phyloP scores from a whole-genome alignment of 768 basidiomycete genomes.

The Leccinum boreale region DNA sequence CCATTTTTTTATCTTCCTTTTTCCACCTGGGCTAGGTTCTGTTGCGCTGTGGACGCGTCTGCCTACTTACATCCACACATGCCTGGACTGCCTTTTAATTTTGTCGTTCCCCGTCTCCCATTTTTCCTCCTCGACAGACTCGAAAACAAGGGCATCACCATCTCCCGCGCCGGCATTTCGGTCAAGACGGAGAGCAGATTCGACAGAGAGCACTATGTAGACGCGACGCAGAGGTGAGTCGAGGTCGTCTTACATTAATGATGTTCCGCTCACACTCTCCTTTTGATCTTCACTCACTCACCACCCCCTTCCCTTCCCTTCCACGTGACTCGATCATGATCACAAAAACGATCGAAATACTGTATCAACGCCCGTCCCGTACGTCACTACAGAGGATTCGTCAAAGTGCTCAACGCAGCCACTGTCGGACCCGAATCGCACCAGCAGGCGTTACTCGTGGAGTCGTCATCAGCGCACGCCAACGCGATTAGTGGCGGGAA shows the following conservation, averaged over 20 bases:
- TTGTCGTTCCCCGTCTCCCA: background rate
- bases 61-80: background rate
- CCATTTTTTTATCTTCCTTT: background rate
- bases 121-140: constrained; percentile 25
- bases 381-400: constrained; percentile 38
- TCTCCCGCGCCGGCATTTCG: constrained; percentile 60
- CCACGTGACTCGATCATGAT: background rate
- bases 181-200: constrained; percentile 61
- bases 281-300: background rate
- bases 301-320: background rate
- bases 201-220: constrained; percentile 62
- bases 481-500: background rate
- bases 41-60: background rate
- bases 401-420: constrained; percentile 49
- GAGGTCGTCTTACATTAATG: background rate
- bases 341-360: background rate
- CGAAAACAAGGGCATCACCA: constrained; percentile 51
- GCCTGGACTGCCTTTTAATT: background rate
- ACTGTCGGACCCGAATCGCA: constrained; percentile 30
- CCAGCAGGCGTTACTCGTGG: constrained; percentile 8
- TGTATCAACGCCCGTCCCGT: background rate
- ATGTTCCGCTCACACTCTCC: background rate
- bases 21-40: background rate
- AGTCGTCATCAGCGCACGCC: background rate
- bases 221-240: constrained; percentile 66